Percentiles rank a stretch among this genome's conserved stretches.
These are phyloP conservation scores for Phytophthora sansomeana DNA, from an alignment of 352 stramenopile genomes.

Conservation along the genomic window DNA sequence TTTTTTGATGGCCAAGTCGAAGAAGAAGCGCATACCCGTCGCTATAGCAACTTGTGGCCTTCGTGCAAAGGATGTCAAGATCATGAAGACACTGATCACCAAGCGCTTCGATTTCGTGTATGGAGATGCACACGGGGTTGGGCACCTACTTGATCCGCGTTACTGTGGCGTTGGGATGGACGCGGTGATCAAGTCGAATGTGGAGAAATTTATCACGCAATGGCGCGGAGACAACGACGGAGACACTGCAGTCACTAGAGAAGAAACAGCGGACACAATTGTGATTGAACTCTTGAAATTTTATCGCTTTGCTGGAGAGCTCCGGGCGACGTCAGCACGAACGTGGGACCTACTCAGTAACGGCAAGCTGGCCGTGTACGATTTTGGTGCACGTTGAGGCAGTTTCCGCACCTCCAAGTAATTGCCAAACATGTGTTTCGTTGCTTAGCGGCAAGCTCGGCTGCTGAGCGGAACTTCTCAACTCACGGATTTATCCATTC, in stretches of 20 bases:
- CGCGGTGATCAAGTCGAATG: too few species aligned
- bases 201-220: conserved; percentile 2
- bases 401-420: conserved; percentile 8
- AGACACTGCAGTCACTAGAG: too few species aligned
- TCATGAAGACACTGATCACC: too few species aligned
- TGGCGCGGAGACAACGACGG: neutral
- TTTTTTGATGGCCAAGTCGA: too few species aligned
- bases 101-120: too few species aligned
- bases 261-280: conserved; percentile 1
- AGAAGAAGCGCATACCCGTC: too few species aligned
- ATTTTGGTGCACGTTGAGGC: neutral
- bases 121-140: too few species aligned
- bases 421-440: conserved; percentile 5
- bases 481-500: conserved; percentile 6
- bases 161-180: too few species aligned
- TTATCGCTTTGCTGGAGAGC: neutral
- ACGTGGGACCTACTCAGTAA: conserved; percentile 1
- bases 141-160: too few species aligned
- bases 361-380: neutral
- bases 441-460: neutral
- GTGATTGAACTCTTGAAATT: neutral
- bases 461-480: conserved; percentile 6
- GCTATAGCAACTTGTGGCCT: too few species aligned
- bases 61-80: too few species aligned
- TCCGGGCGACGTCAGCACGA: neutral